Evolutionary conservation across 2,329 filamentous ascomycete genomes (phyloP).

Genomic region (Biscogniauxia mediterranea): DNA sequence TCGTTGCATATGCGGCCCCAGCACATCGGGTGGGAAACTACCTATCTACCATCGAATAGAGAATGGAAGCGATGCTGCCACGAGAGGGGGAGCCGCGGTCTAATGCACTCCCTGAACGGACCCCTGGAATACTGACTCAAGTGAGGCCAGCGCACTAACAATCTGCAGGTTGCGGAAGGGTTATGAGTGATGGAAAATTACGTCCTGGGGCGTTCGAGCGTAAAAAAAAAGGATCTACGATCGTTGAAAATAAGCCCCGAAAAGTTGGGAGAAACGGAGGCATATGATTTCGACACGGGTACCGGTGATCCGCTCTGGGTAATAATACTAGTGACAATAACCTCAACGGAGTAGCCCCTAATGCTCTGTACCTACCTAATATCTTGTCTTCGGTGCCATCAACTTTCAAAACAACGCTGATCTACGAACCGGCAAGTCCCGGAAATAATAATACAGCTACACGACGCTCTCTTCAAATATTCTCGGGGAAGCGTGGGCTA

Average conservation of each 20-base stretch:
- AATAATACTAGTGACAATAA: background rate
- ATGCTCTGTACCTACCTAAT: background rate
- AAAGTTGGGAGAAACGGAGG: background rate
- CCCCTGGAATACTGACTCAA: too few relatives aligned
- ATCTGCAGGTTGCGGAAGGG: background rate
- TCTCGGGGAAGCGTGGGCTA: background rate
- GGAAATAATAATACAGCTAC: background rate
- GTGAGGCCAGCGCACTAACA: slow-evolving; percentile 1
- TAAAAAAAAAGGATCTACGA: background rate
- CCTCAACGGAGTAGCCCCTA: background rate
- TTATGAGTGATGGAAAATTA: slow-evolving; percentile 22
- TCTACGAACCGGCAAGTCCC: background rate
- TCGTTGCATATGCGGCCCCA: too few relatives aligned
- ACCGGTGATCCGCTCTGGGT: background rate
- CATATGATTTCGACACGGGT: background rate
- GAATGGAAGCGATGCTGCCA: too few relatives aligned
- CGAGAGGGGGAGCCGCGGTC: too few relatives aligned
- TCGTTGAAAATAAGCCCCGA: background rate
- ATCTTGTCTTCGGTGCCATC: background rate
- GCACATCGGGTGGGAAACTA: too few relatives aligned
- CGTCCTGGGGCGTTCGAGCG: background rate
- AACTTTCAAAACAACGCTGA: background rate
- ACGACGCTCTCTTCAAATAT: background rate
- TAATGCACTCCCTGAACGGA: too few relatives aligned
- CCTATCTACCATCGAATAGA: too few relatives aligned